Base-by-base conservation (phyloP, 371 early-diverging fungal species). In the Vairimorpha necatrix region DNA sequence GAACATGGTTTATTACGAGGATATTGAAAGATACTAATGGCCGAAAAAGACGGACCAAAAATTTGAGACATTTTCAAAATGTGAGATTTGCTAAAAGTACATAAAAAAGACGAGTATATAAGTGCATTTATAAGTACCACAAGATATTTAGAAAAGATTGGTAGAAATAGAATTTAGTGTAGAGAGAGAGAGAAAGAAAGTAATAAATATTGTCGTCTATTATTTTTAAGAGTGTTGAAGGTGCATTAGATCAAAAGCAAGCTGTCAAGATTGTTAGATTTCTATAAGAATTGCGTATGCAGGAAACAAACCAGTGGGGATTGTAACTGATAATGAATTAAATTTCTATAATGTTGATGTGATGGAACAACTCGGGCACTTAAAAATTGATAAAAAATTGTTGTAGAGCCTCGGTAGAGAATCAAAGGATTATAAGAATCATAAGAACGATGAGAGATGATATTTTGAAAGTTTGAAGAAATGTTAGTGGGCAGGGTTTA, bases 401-500 rank as follows among this genome's bases (percentile, higher is more conserved):
- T 30, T 30, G 6, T 67, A 34, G 54, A 74, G 34, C 14, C 39
- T n/a, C 75, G 67, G 66, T 46, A 28, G 54, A 67, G 54, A 66
- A 67, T 66, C 58, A 53, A 34, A 39, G 75, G 34, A 56, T 74
- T 2, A 68, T 67, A 42, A 74, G 75, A 65, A 7, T 69, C 24
- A 74, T 67, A 28, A 58, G 67, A 47, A 50, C 56, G 3, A 33
- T 74, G 39, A 53, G 75, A 65, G 74, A 73, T 26, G 69, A 16
- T 11, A 22, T 69, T 11, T 18, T 26, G 22, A 69, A 32, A 69
- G 24, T 22, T 6, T 11, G 13, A 9, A 32, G n/a, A 33, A 26
- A 3, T 24, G 22, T 47, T 34, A 53, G 34, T 13, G n/a, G 7
- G 30, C 26, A 69, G 33, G 30, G 42, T 69, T n/a, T 14, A 53